These are phyloP conservation scores for Ascoidea asiatica DNA, from an alignment of 805 yeast species.

Conservation along the genomic window DNA sequence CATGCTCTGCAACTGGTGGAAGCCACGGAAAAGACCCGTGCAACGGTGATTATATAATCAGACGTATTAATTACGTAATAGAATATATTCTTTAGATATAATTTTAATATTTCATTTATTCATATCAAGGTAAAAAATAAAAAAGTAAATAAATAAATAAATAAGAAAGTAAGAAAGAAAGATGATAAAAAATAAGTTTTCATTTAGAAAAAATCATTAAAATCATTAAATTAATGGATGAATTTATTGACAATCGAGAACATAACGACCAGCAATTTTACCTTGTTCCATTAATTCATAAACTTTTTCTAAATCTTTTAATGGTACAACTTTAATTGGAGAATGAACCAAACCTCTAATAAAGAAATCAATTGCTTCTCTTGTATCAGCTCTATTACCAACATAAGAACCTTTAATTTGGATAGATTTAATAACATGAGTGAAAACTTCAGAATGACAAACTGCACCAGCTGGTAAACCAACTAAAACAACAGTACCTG, in stretches of 20 bases:
- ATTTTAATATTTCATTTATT: too few species aligned
- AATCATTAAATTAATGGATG: not conserved
- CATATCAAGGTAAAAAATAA: too few species aligned
- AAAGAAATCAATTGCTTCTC: constrained; percentile 70
- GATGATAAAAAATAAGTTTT: too few species aligned
- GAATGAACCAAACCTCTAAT: constrained; percentile 57
- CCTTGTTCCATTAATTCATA: constrained; percentile 74
- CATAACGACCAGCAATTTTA: constrained; percentile 79
- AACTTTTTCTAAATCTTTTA: constrained; percentile 55
- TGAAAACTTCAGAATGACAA: constrained; percentile 56
- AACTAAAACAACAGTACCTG: constrained; percentile 60
- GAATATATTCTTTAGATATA: too few species aligned
- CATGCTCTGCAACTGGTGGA: too few species aligned
- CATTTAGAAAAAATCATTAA: not conserved
- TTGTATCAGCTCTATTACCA: constrained; percentile 80
- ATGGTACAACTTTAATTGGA: constrained; percentile 64
- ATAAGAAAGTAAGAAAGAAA: too few species aligned
- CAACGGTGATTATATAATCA: too few species aligned
- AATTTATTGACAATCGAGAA: constrained; percentile 37
- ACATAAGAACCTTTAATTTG: constrained; percentile 73
- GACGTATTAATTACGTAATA: too few species aligned
- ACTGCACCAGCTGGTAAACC: constrained; percentile 76
- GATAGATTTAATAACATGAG: constrained; percentile 60
- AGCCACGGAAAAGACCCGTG: too few species aligned
- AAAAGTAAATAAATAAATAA: too few species aligned